Evolutionary conservation across 1,284 basidiomycete genomes (phyloP).

Genomic region (Porogramme epimiltina): DNA sequence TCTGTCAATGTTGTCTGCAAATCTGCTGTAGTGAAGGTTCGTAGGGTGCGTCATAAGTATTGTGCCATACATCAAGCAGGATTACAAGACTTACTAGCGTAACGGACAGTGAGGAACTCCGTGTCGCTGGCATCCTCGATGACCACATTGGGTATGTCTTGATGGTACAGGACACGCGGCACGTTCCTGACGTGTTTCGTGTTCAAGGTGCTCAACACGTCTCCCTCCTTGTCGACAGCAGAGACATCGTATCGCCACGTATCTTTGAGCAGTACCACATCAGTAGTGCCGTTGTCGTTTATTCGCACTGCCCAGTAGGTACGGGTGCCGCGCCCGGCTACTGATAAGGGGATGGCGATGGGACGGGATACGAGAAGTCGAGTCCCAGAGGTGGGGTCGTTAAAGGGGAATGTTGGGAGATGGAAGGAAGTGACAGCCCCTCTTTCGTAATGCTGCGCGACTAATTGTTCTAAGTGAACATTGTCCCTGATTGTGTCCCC

Average conservation of each 20-base stretch:
- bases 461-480: not conserved
- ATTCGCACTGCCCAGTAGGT: constrained; percentile 15
- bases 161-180: constrained; percentile 2
- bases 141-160: no score
- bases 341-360: not conserved
- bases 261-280: constrained; percentile 14
- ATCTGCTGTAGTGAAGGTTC: no score
- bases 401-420: not conserved
- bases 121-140: no score
- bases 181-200: constrained; percentile 4
- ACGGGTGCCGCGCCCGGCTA: constrained; percentile 9
- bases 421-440: not conserved
- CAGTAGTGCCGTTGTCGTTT: not conserved
- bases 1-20: not conserved
- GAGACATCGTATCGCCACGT: constrained; percentile 9
- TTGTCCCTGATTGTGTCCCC: not conserved
- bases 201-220: not conserved
- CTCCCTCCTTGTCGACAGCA: constrained; percentile 5
- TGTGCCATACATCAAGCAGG: no score
- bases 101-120: no score
- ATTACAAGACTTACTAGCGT: no score
- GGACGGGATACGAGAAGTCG: constrained; percentile 8
- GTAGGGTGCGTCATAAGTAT: no score
- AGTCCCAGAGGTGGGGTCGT: not conserved
- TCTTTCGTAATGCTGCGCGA: constrained; percentile 1